Base-by-base conservation (phyloP, 2,329 filamentous ascomycete genomes). In the Claviceps lovelessii region DNA sequence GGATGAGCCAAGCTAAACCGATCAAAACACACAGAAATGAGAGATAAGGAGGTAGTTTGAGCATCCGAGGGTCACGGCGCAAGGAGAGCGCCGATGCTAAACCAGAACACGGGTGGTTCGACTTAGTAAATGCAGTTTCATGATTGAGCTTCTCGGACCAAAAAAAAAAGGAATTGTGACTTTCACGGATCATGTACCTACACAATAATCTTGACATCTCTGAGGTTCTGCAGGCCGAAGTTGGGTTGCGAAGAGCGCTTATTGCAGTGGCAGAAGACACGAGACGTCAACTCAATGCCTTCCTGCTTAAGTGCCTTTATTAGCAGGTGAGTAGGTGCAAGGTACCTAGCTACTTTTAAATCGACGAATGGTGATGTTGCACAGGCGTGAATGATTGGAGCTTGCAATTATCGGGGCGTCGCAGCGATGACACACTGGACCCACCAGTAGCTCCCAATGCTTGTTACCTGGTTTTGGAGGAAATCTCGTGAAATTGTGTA, bases 1-100 rank as follows among this genome's bases (percentile, higher is more conserved):
- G 77, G 28, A 96, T 80, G 15, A 98, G 82, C 88, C 91, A 98
- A 61, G 82, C 80, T 55, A 96, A 80, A 53, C 93, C 93, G 63
- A 95, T 79, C 51, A 91, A 63, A 62, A 97, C 83, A 70, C 87
- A 94, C 45, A 95, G 73, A 52, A 89, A 78, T 39, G 91, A 96
- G 39, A 97, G 73, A 72, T 94, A 91, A 15, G 90, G 88, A 45
- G 91, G 90, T 19, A 95, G 72, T 72, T 87, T 88, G 59, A 93
- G 80, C 56, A 95, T 75, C 60, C 87, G 81, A 63, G 88, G 86
- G 69, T 95, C 87, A 69, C 83, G 83, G 66, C 89, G 85, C 65
- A 95, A 75, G 62, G 80, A 79, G 62, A 87, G 72, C 59, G 84
- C 75, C 63, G 84, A 75, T 59, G 79, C 79, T 82, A 57, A 44